Evolutionary conservation across 768 basidiomycete genomes (phyloP), one percentile per base, ranked within the genome.

Genomic region (Mycena venus): DNA sequence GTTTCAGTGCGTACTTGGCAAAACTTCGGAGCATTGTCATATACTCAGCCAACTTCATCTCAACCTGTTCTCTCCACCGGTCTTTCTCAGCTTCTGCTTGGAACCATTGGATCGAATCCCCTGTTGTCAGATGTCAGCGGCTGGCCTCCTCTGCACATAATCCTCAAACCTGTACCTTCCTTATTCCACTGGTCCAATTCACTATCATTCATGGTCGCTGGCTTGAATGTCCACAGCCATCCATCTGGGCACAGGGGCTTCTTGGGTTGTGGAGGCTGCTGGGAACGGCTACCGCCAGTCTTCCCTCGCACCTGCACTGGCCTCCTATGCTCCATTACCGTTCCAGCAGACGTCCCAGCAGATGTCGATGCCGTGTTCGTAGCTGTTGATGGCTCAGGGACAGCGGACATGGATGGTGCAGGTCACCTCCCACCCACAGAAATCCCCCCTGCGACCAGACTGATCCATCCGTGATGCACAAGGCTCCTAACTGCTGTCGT

Each of bases 71-170:
- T 29, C 59, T 27, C 70, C 59, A 60, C 23, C 61, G 61, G 21
- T 36, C 38, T 62, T 64, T 71, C 12, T 71, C 70, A 6, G 70
- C 70, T 25, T 71, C 61, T 0, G 70, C 70, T 1, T 62, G 61
- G 8, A 56, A 71, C 70, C 68, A 70, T 15, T 70, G 68, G 5
- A 70, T 40, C 3, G 34, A 49, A 38, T 70, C 42, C 6, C 59
- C 68, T 70, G 4, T 29, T 1, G 19, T 10, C n/a, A 11, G 15
- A 32, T 21, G 25, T 44, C 29, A 29, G 42, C 19, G 6, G n/a
- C n/a, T n/a, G n/a, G n/a, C n/a, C n/a, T n/a, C n/a, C n/a, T n/a
- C n/a, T n/a, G 3, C 17, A 29, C 15, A 4, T 12, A 23, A 53
- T 32, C 15, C 32, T 32, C 25, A 19, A 3, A 32, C 21, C 2